These are phyloP conservation scores for Codiaeum variegatum DNA, from an alignment of 441 rosid genomes.

Conservation along the genomic window DNA sequence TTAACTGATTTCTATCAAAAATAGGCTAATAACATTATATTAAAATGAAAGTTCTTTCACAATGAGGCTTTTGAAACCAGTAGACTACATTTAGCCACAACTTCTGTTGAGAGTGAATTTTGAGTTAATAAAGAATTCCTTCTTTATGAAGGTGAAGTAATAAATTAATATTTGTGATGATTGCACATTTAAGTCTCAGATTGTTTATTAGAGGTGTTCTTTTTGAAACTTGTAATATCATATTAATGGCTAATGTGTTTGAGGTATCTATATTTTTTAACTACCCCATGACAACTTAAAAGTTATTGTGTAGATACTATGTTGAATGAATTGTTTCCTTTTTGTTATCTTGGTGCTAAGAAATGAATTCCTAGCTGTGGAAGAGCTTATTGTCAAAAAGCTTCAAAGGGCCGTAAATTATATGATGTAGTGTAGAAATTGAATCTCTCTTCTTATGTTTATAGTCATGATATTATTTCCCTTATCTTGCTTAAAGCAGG, in stretches of 20 bases:
- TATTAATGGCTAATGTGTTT: background rate
- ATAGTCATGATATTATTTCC: background rate
- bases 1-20: too few relatives aligned
- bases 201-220: background rate
- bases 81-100: too few relatives aligned
- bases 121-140: too few relatives aligned
- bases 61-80: too few relatives aligned
- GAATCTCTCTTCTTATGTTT: background rate
- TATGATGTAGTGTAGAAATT: background rate
- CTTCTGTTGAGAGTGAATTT: too few relatives aligned
- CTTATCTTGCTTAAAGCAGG: conserved; percentile 4
- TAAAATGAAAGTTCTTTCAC: too few relatives aligned
- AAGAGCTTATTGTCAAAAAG: background rate
- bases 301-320: background rate
- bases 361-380: background rate
- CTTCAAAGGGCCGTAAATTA: background rate
- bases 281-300: background rate
- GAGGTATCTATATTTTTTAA: background rate
- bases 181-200: too few relatives aligned
- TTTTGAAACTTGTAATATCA: background rate
- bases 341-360: background rate
- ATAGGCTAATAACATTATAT: too few relatives aligned
- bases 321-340: background rate
- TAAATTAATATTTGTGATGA: too few relatives aligned
- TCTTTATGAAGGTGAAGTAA: too few relatives aligned